Percentiles rank a stretch among this genome's conserved stretches.
phyloP scores from a whole-genome alignment of 352 stramenopile species.

The Thalassiosira livingstoniorum region DNA sequence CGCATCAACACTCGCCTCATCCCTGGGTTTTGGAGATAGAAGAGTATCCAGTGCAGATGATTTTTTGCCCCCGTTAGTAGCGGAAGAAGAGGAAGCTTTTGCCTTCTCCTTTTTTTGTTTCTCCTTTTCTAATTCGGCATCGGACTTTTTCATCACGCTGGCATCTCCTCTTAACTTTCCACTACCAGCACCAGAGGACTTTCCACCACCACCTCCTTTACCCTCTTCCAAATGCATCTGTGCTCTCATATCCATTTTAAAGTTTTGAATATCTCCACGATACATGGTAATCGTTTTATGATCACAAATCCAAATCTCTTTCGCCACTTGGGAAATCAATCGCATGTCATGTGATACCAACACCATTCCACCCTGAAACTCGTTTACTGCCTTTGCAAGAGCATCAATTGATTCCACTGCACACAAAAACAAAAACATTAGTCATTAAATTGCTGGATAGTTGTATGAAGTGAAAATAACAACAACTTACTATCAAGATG shows the following conservation, averaged over 20 bases:
- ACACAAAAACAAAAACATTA: constrained; percentile 3
- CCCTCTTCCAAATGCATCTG: constrained; percentile 80
- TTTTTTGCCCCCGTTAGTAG: constrained; percentile 51
- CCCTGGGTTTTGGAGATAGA: constrained; percentile 44
- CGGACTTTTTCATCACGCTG: constrained; percentile 71
- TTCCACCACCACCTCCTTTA: constrained; percentile 5
- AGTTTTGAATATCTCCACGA: constrained; percentile 83
- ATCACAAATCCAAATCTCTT: constrained; percentile 88
- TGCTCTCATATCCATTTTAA: constrained; percentile 86
- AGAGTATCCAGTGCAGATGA: constrained; percentile 38
- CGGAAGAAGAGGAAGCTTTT: constrained; percentile 6
- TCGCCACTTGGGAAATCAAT: constrained; percentile 93
- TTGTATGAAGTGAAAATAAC: no score
- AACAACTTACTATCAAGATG: no score
- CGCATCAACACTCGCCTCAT: background rate
- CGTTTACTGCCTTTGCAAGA: constrained; percentile 96
- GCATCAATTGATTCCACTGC: constrained; percentile 94
- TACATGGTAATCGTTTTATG: constrained; percentile 83
- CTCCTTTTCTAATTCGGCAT: constrained; percentile 44
- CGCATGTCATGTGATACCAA: constrained; percentile 98
- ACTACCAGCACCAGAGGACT: constrained; percentile 6
- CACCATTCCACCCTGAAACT: constrained; percentile 97
- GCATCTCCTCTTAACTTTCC: constrained; percentile 79
- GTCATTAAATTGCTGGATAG: background rate
- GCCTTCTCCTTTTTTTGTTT: constrained; percentile 48